These are phyloP conservation scores for Tolypocladium ophioglossoides DNA, from an alignment of 2,329 filamentous ascomycete species.

Conservation along the genomic window DNA sequence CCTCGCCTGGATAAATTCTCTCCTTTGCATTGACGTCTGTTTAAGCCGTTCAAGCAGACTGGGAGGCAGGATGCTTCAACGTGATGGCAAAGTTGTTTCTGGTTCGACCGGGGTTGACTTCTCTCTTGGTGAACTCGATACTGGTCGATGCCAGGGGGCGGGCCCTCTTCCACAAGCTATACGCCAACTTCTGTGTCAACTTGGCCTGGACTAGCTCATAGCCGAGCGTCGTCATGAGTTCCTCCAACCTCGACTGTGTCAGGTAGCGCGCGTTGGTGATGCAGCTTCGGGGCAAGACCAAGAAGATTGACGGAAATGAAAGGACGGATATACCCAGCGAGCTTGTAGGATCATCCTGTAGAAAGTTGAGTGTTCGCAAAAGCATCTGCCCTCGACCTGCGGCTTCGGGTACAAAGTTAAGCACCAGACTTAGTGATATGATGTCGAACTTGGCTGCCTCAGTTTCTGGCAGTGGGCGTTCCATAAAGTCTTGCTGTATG, in stretches of 20 bases:
- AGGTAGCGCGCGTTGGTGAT: conserved; percentile 86
- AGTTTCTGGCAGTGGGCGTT: conserved; percentile 58
- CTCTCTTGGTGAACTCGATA: conserved; percentile 45
- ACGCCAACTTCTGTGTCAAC: conserved; percentile 72
- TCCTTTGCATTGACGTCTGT: background rate
- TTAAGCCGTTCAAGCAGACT: background rate
- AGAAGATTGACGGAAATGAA: conserved; percentile 62
- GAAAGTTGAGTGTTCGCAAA: conserved; percentile 59
- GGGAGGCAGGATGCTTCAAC: conserved; percentile 26
- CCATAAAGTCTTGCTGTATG: conserved; percentile 87
- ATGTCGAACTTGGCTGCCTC: conserved; percentile 67
- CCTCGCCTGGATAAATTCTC: background rate
- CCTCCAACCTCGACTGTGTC: conserved; percentile 54
- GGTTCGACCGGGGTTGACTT: conserved; percentile 61
- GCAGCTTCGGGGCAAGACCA: conserved; percentile 84
- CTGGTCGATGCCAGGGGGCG: conserved; percentile 6
- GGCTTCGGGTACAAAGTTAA: conserved; percentile 87
- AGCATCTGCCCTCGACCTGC: conserved; percentile 75
- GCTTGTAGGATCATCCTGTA: conserved; percentile 27
- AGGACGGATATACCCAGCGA: conserved; percentile 12
- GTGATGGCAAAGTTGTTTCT: conserved; percentile 90
- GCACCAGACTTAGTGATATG: conserved; percentile 80
- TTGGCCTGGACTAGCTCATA: conserved; percentile 59
- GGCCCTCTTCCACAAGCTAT: conserved; percentile 68
- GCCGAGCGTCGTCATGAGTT: conserved; percentile 69